Percentiles rank a stretch among this genome's conserved stretches.
These are phyloP conservation scores for Claviceps maximensis DNA, from an alignment of 2,329 filamentous ascomycete species.

Conservation along the genomic window DNA sequence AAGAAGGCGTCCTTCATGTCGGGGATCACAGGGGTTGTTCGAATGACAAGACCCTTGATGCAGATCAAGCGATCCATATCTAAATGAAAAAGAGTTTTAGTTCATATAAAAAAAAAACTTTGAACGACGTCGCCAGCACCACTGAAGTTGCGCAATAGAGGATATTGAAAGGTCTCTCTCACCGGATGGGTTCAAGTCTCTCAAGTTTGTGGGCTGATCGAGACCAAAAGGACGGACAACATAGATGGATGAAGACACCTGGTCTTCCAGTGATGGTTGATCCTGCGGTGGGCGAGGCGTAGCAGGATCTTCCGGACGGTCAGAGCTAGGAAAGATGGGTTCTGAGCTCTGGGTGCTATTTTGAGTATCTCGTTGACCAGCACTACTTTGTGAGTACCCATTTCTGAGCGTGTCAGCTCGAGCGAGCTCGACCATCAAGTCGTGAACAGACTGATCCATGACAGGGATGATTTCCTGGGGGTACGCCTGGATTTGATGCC, in stretches of 20 bases:
- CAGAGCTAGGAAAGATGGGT: constrained; percentile 67
- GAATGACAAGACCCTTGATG: constrained; percentile 91
- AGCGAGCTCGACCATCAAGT: constrained; percentile 83
- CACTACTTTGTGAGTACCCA: constrained; percentile 46
- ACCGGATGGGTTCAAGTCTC: constrained; percentile 83
- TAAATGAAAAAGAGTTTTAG: constrained; percentile 15
- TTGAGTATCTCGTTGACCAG: constrained; percentile 30
- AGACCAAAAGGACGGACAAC: constrained; percentile 82
- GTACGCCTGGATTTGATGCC: constrained; percentile 89
- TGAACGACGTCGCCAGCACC: neutral
- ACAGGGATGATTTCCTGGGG: constrained; percentile 92
- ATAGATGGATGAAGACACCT: constrained; percentile 68
- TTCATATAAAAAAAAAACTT: neutral
- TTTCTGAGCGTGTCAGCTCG: constrained; percentile 63
- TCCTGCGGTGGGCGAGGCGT: constrained; percentile 28
- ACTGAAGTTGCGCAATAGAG: neutral
- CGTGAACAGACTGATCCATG: constrained; percentile 90
- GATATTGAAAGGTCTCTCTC: constrained; percentile 6
- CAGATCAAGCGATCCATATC: constrained; percentile 95
- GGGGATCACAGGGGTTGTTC: constrained; percentile 89
- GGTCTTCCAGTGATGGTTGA: constrained; percentile 54
- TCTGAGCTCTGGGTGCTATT: constrained; percentile 52
- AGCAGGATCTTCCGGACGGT: constrained; percentile 40
- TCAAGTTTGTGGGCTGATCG: constrained; percentile 76
- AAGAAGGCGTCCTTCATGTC: constrained; percentile 99